Base-by-base conservation (phyloP, 306 rosid genomes). In the Glycyrrhiza uralensis region DNA sequence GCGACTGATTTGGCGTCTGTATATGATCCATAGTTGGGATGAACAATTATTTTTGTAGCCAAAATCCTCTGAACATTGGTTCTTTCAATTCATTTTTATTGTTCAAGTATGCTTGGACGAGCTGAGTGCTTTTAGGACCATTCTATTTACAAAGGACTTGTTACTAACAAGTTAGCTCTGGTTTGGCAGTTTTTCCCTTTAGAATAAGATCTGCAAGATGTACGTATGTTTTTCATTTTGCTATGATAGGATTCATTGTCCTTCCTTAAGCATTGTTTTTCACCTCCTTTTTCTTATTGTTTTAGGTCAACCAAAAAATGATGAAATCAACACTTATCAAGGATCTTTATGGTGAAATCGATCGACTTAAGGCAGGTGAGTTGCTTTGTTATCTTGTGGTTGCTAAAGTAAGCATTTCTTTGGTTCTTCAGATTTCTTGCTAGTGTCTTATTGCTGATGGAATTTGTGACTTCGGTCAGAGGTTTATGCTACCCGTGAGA, bases 321-420 rank as follows among this genome's bases (percentile, higher is more conserved):
- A 95, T 95, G 99, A 95, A 95, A 80, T 81, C 97, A 66, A 95
- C 99, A 1, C 90, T 91, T 39, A 95, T 95, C 69, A 95, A 95
- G 83, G 99, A 95, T 78, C 96, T 95, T 51, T 95, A 95, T 60
- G 96, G 97, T 80, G 99, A 95, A 89, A 95, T 95, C 22, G 99
- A 95, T 19, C 96, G 97, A 22, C 91, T 95, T 36, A 95, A 95
- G 69, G 86, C 88, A 57, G 97, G 96, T 91, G 36, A 76, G 92
- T 68, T 46, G 44, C 32, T 74, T 72, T 69, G 23, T 26, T 45
- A 52, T 32, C 18, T 44, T 64, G 17, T 17, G 11, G 26, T 46
- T 70, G 58, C 39, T 33, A 29, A 65, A 36, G 15, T 9, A 6
- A 45, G 39, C 26, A 46, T 58, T 28, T 6, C 15, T 7, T 8